phyloP scores from a whole-genome alignment of 2,329 filamentous ascomycete species.

The Scedosporium minutisporum region DNA sequence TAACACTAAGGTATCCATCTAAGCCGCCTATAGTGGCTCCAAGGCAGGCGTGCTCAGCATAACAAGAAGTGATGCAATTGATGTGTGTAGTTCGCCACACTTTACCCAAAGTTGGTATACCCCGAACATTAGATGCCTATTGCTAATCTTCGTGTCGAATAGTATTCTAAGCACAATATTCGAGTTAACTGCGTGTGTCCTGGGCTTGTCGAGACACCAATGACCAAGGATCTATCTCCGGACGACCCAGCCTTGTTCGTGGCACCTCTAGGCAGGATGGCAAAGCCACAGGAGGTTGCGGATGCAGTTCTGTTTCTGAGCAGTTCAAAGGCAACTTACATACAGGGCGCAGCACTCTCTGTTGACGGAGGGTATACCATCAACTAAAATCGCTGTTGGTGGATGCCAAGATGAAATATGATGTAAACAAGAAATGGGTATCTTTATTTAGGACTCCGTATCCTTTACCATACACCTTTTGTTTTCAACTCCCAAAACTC shows the following conservation, averaged over 20 bases:
- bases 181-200: constrained; percentile 36
- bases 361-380: constrained; percentile 28
- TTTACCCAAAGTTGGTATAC: background rate
- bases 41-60: constrained; percentile 35
- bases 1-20: background rate
- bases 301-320: constrained; percentile 35
- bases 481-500: background rate
- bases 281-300: constrained; percentile 34
- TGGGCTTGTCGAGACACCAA: constrained; percentile 34
- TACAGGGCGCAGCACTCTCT: constrained; percentile 31
- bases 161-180: constrained; percentile 35
- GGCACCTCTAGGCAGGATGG: constrained; percentile 27
- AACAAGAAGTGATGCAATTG: constrained; percentile 37
- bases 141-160: background rate
- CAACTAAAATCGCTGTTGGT: background rate
- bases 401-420: background rate
- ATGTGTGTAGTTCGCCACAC: constrained; percentile 20
- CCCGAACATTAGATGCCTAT: too few relatives aligned
- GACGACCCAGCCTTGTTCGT: constrained; percentile 22
- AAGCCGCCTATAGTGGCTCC: constrained; percentile 34
- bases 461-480: background rate
- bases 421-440: background rate
- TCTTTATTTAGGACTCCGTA: background rate
- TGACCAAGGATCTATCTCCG: constrained; percentile 27
- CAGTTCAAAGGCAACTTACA: constrained; percentile 33